Evolutionary conservation across 2,329 filamentous ascomycete genomes (phyloP), one percentile per base, ranked within the genome.

Genomic region (Epichloe elymi): DNA sequence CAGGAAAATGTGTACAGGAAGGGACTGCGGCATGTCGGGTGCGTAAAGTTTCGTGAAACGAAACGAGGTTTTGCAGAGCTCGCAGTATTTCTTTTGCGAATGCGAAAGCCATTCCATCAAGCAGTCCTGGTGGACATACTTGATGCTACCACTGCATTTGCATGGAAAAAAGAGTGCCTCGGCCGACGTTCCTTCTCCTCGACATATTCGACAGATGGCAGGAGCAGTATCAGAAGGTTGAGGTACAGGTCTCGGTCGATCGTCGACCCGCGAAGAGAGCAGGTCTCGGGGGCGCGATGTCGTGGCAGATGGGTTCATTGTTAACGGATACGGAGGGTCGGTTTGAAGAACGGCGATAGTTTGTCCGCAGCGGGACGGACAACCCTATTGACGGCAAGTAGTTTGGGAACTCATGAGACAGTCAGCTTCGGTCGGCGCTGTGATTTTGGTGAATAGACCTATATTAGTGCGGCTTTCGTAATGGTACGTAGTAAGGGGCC

Each of bases 11-110:
- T 84, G 78, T 40, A 83, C 76, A 0, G 94, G 93, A 14, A 98
- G 76, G 12, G 79, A 81, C 55, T 80, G 79, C 1, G 93, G 94
- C 93, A 98, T 98, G 63, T 90, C 80, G 4, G 89, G 88, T 55
- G 90, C 83, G 71, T 98, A 98, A 39, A 98, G 79, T 69, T 98
- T 98, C 49, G 93, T 98, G 73, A 98, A 98, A 54, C 89, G 86
- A 64, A 97, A 98, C 0, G 90, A 84, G 2, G 93, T 98, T 73
- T 98, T 98, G 81, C 93, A 98, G 37, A 98, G 82, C 72, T 98
- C 93, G 75, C 94, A 98, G 73, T 98, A 87, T 68, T 97, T 97
- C 79, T 98, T 98, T 66, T 98, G 90, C 2, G 93, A 97, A 68
- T 98, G 94, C 47, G 89, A 91, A 20, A 98, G 76, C 93, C 93